These are phyloP conservation scores for Oryza coarctata DNA, from an alignment of 176 grass and related monocot species.

Conservation along the genomic window DNA sequence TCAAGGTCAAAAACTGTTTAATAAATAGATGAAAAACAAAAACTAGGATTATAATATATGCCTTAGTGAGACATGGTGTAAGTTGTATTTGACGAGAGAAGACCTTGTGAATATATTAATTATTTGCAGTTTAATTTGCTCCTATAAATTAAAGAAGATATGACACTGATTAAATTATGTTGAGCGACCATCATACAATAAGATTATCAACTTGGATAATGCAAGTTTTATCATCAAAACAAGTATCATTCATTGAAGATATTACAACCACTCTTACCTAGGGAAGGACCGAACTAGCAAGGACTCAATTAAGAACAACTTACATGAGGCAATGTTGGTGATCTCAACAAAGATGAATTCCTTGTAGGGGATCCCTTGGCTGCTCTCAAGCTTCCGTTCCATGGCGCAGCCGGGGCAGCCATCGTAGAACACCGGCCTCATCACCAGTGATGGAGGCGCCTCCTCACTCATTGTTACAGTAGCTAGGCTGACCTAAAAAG, in stretches of 20 bases:
- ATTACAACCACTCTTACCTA: no score
- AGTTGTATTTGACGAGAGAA: not conserved
- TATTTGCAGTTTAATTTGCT: not conserved
- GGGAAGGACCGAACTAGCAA: no score
- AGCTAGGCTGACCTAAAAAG: not conserved
- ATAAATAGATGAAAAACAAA: not conserved
- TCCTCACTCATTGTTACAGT: not conserved
- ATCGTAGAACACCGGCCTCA: conserved; percentile 23
- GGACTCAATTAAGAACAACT: not conserved
- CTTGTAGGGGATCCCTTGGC: conserved; percentile 43
- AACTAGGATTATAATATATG: not conserved
- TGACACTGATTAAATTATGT: not conserved
- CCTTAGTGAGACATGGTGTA: not conserved
- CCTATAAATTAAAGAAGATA: not conserved
- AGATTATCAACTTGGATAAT: not conserved
- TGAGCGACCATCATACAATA: not conserved
- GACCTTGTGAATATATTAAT: not conserved
- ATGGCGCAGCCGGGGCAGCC: conserved; percentile 47
- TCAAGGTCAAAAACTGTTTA: not conserved
- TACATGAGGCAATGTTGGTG: conserved; percentile 4
- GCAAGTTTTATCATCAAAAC: no score
- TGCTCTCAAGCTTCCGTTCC: conserved; percentile 31
- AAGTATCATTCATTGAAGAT: no score
- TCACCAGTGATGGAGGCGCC: no score
- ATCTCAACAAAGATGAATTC: conserved; percentile 45